Conservation (phyloP, 2,329 filamentous ascomycete species). For the Xylariaceae sp. region DNA sequence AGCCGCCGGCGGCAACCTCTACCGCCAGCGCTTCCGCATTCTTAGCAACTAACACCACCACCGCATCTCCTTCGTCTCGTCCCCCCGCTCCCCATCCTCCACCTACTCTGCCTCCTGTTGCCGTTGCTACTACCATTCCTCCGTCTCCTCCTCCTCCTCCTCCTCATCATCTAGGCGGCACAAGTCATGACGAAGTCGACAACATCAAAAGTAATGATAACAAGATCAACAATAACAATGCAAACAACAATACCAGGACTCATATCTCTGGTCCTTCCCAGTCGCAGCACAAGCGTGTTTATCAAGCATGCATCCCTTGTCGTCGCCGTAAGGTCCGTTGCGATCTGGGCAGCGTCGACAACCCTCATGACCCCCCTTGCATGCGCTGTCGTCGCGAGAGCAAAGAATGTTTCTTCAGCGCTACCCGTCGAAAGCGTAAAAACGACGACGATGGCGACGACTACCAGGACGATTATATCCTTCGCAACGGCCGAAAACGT, state of each 20-base stretch:
- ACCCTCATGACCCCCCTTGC: conserved; percentile 89
- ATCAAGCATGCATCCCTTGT: conserved; percentile 61
- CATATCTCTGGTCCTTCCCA: conserved; percentile 14
- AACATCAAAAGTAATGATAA: neutral
- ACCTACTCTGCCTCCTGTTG: neutral
- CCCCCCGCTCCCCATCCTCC: conserved; percentile 3
- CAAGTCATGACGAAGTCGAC: conserved; percentile 2
- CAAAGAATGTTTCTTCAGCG: conserved; percentile 96
- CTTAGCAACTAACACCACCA: neutral
- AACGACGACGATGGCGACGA: conserved; percentile 58
- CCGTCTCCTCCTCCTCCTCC: neutral
- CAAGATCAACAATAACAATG: neutral
- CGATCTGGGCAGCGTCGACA: conserved; percentile 74
- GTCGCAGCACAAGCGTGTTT: conserved; percentile 56
- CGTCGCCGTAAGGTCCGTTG: conserved; percentile 59
- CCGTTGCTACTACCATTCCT: neutral
- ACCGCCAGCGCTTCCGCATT: neutral
- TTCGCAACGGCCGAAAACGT: conserved; percentile 71
- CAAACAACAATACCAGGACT: conserved; percentile 10
- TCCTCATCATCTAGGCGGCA: neutral
- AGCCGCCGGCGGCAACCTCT: conserved; percentile 1
- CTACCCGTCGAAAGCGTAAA: conserved; percentile 89
- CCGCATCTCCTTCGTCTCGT: neutral
- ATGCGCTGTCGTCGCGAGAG: conserved; percentile 89
- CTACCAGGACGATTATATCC: conserved; percentile 60